These are phyloP conservation scores for Hypoxylon sp. DNA, from an alignment of 2,329 filamentous ascomycete species.

Conservation along the genomic window DNA sequence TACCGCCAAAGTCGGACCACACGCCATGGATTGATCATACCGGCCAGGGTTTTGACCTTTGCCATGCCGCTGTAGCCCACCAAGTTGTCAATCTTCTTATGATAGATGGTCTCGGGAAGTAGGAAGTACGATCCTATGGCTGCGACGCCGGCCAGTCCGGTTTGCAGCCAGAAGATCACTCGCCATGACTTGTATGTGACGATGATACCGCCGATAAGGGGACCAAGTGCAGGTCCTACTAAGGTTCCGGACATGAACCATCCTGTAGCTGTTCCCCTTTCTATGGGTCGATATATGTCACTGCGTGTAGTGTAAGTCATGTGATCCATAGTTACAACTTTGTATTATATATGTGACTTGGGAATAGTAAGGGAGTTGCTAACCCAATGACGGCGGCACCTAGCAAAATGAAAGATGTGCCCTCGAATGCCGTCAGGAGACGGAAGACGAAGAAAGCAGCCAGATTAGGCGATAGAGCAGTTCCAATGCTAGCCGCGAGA, in stretches of 20 bases:
- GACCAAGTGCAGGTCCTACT: conserved; percentile 74
- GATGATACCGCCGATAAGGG: conserved; percentile 78
- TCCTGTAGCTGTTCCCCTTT: conserved; percentile 75
- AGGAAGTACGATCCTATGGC: conserved; percentile 69
- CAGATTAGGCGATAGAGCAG: conserved; percentile 75
- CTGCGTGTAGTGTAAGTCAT: conserved; percentile 40
- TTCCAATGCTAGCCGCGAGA: conserved; percentile 74
- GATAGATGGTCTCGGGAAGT: conserved; percentile 77
- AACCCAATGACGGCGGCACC: conserved; percentile 74
- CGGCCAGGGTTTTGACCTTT: conserved; percentile 64
- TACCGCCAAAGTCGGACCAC: conserved; percentile 72
- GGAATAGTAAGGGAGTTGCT: conserved; percentile 14
- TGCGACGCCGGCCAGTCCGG: conserved; percentile 69
- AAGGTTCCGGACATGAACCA: conserved; percentile 78
- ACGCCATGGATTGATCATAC: conserved; percentile 72
- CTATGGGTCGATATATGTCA: conserved; percentile 70
- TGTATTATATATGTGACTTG: background rate
- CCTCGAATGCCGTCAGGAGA: conserved; percentile 77
- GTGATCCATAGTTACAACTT: background rate
- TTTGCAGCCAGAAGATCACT: conserved; percentile 80
- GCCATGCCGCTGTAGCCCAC: conserved; percentile 58
- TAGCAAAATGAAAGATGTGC: conserved; percentile 77
- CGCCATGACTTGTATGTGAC: conserved; percentile 78
- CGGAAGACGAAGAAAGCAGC: conserved; percentile 77
- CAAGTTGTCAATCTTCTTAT: conserved; percentile 69